phyloP scores from a whole-genome alignment of 2,329 filamentous ascomycete genomes.

The Pleoardoris graminearum region DNA sequence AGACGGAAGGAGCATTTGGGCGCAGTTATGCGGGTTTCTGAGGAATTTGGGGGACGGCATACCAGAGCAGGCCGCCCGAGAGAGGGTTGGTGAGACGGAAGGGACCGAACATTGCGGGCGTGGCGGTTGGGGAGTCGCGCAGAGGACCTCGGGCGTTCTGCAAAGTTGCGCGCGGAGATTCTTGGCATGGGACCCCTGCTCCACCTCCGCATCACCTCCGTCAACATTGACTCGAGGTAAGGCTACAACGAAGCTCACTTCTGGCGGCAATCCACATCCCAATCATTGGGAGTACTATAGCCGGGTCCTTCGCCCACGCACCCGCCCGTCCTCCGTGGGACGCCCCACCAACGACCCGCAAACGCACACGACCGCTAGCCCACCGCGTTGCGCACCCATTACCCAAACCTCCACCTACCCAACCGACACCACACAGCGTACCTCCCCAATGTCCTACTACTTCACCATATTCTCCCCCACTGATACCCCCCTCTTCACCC shows the following conservation, averaged over 20 bases:
- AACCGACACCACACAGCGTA: not conserved
- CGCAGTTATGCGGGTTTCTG: not conserved
- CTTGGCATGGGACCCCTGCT: conserved; percentile 31
- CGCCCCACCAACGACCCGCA: not conserved
- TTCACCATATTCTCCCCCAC: conserved; percentile 95
- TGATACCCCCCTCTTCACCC: conserved; percentile 94
- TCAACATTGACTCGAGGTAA: too few species aligned
- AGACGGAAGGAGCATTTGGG: not conserved
- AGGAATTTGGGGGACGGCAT: conserved; percentile 6
- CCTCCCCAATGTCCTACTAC: conserved; percentile 88
- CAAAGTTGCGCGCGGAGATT: conserved; percentile 33
- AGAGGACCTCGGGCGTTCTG: conserved; percentile 24
- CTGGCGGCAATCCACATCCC: too few species aligned
- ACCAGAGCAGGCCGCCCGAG: conserved; percentile 47
- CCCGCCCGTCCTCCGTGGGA: too few species aligned
- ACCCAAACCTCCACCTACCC: not conserved
- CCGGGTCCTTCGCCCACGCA: not conserved
- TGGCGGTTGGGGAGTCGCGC: conserved; percentile 17
- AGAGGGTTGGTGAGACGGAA: conserved; percentile 47
- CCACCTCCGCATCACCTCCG: conserved; percentile 20
- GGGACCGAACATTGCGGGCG: conserved; percentile 45
- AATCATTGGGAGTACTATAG: not conserved
- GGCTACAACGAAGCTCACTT: not conserved
- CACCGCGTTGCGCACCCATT: too few species aligned
- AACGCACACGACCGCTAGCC: not conserved